Percentiles rank a stretch among this genome's conserved stretches.
Evolutionary conservation across 2,329 filamentous ascomycete genomes (phyloP).

Genomic region (Epichloe scottii): DNA sequence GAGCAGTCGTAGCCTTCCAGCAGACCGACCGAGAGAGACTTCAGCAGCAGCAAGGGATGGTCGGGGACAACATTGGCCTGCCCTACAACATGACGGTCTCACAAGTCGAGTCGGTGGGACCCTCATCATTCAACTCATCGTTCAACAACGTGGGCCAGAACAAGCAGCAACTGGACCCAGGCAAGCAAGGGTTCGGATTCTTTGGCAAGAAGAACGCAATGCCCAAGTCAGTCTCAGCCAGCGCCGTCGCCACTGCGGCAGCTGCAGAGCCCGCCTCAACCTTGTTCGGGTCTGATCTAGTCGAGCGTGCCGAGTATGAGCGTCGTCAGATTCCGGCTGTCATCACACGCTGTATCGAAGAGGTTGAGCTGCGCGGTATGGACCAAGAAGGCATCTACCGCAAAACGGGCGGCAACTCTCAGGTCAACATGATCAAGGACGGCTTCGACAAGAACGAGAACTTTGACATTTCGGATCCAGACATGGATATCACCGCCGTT

Average conservation of each 20-base stretch:
- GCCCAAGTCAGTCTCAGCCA: constrained; percentile 37
- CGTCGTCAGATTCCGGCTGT: constrained; percentile 81
- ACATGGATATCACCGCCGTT: constrained; percentile 89
- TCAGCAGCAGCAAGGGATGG: constrained; percentile 41
- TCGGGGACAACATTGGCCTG: constrained; percentile 52
- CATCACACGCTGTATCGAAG: constrained; percentile 86
- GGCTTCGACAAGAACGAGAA: constrained; percentile 81
- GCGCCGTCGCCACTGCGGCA: constrained; percentile 26
- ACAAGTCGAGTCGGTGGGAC: constrained; percentile 35
- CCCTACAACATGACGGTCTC: constrained; percentile 58
- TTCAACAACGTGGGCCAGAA: constrained; percentile 11
- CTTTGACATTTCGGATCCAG: constrained; percentile 86
- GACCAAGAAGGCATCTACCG: constrained; percentile 95
- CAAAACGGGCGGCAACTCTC: constrained; percentile 87
- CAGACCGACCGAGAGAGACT: constrained; percentile 43
- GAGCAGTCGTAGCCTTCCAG: constrained; percentile 67
- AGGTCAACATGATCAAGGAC: constrained; percentile 80
- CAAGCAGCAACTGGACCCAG: constrained; percentile 16
- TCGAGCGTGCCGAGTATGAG: constrained; percentile 76
- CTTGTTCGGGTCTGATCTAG: constrained; percentile 82
- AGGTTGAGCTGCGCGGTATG: constrained; percentile 93
- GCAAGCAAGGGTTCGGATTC: constrained; percentile 56
- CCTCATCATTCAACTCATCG: constrained; percentile 10
- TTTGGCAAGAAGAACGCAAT: constrained; percentile 47
- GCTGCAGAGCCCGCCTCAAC: constrained; percentile 41